Conservation (phyloP, 352 stramenopile species). For the Globisporangium lucens region DNA sequence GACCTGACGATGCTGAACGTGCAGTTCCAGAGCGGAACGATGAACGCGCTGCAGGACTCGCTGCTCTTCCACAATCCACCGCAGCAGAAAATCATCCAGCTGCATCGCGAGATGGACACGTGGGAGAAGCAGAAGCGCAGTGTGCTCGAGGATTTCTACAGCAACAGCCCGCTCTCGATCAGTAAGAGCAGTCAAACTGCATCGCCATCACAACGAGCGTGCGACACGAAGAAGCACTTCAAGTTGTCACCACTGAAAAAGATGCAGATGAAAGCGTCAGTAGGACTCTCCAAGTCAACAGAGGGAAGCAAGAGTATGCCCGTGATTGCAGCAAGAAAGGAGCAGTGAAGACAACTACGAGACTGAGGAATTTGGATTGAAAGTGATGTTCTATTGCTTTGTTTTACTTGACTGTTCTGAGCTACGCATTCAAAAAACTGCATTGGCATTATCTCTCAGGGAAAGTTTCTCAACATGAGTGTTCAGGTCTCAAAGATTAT, state of each 20-base stretch:
- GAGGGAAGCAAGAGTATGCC: neutral
- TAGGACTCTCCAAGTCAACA: neutral
- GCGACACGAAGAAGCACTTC: neutral
- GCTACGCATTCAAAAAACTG: neutral
- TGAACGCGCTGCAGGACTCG: constrained; percentile 77
- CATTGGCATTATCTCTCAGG: constrained; percentile 58
- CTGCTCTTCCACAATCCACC: constrained; percentile 78
- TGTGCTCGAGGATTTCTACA: constrained; percentile 52
- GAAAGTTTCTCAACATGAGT: constrained; percentile 53
- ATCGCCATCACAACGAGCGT: neutral
- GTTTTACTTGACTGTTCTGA: neutral
- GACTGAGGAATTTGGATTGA: neutral
- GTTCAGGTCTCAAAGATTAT: constrained; percentile 88
- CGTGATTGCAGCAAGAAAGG: neutral
- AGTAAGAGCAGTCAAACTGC: neutral
- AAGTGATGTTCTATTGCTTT: neutral
- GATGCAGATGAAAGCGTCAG: neutral
- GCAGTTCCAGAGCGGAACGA: constrained; percentile 68
- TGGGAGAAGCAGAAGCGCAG: constrained; percentile 53
- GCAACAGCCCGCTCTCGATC: neutral
- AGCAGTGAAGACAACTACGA: neutral
- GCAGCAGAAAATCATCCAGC: constrained; percentile 67
- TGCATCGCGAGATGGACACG: constrained; percentile 40
- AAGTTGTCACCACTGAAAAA: constrained; percentile 12
- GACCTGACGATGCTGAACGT: constrained; percentile 53